Percentiles rank a stretch among this genome's conserved stretches.
Evolutionary conservation across 2,329 filamentous ascomycete species (phyloP).

Genomic region (Amauroascus verrucosus): DNA sequence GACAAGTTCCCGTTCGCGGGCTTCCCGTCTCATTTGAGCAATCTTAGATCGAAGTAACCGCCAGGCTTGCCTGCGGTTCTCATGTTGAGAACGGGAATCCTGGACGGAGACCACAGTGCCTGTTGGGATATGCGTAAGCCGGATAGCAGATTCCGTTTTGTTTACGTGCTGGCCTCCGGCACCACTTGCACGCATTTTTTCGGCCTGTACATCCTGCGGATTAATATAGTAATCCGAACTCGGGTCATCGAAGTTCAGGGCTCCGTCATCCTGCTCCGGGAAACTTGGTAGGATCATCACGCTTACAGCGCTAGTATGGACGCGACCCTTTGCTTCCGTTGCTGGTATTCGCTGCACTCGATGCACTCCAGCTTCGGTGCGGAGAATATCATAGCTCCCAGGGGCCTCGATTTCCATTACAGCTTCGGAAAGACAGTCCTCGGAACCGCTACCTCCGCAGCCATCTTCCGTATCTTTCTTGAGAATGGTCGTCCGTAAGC

Average conservation of each 20-base stretch:
- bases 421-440: slow-evolving; percentile 70
- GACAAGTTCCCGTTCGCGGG: slow-evolving; percentile 69
- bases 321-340: slow-evolving; percentile 82
- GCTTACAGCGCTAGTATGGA: slow-evolving; percentile 84
- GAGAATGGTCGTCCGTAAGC: slow-evolving; percentile 56
- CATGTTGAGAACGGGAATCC: slow-evolving; percentile 78
- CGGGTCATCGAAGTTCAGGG: slow-evolving; percentile 64
- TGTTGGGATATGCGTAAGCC: slow-evolving; percentile 81
- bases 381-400: slow-evolving; percentile 70
- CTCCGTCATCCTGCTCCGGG: slow-evolving; percentile 45
- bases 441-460: slow-evolving; percentile 45
- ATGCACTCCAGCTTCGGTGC: slow-evolving; percentile 87
- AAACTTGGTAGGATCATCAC: slow-evolving; percentile 88
- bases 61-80: slow-evolving; percentile 85
- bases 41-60: slow-evolving; percentile 69
- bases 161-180: slow-evolving; percentile 97
- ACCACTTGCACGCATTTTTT: slow-evolving; percentile 85
- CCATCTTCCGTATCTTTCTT: slow-evolving; percentile 71
- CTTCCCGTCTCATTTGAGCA: slow-evolving; percentile 68
- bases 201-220: slow-evolving; percentile 66
- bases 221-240: slow-evolving; percentile 87
- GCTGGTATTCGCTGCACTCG: slow-evolving; percentile 86
- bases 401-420: slow-evolving; percentile 69
- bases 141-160: slow-evolving; percentile 91
- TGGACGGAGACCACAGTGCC: slow-evolving; percentile 84